Conservation (phyloP, 495 filamentous ascomycete genomes). For the Aspergillus haitiensis region DNA sequence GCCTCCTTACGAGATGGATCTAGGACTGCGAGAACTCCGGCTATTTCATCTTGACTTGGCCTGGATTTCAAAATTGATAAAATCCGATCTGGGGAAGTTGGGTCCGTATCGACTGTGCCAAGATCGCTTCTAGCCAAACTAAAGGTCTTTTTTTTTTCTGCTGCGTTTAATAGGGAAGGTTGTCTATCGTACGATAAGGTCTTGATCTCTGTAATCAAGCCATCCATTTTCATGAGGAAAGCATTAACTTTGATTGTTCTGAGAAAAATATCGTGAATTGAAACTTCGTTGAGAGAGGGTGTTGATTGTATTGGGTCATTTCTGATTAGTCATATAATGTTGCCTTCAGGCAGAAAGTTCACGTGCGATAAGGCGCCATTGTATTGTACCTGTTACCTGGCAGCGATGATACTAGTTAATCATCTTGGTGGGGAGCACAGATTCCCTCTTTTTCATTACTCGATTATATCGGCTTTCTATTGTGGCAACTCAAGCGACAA, state of each 20-base stretch:
- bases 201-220: conserved; percentile 44
- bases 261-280: conserved; percentile 17
- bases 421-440: neutral
- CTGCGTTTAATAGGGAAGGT: conserved; percentile 22
- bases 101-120: conserved; percentile 23
- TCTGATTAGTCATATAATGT: conserved; percentile 1
- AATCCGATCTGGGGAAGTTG: conserved; percentile 55
- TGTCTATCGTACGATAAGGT: conserved; percentile 33
- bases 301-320: neutral
- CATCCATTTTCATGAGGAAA: conserved; percentile 37
- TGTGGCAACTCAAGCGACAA: too few species aligned
- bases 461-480: too few species aligned
- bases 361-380: conserved; percentile 31
- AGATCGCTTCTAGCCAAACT: conserved; percentile 12
- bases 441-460: too few species aligned
- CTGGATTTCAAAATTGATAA: conserved; percentile 63
- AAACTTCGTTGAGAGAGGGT: neutral
- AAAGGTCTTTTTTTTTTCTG: conserved; percentile 16
- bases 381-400: conserved; percentile 19
- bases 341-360: neutral
- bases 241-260: conserved; percentile 8
- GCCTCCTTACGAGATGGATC: conserved; percentile 36
- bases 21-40: conserved; percentile 54
- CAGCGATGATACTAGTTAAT: conserved; percentile 13
- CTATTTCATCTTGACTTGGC: conserved; percentile 60